phyloP scores from a whole-genome alignment of 148 eudicot species.

The Rhododendron mucronatum region DNA sequence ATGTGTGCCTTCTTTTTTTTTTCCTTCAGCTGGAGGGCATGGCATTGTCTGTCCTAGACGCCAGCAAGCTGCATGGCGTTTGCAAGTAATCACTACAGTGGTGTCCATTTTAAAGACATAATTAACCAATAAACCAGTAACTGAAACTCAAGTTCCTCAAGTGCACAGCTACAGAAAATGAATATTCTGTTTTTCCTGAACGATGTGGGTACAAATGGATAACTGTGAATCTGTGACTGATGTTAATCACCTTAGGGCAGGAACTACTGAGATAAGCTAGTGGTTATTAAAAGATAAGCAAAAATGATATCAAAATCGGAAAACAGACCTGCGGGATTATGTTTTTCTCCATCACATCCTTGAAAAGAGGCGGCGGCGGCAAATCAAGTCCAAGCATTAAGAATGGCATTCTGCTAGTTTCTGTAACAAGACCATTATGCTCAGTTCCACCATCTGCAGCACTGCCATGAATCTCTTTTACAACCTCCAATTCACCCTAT shows the following conservation, averaged over 20 bases:
- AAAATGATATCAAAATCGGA: background rate
- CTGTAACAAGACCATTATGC: slow-evolving; percentile 30
- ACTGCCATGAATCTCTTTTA: slow-evolving; percentile 56
- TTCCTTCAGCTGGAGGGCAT: background rate
- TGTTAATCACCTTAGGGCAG: background rate
- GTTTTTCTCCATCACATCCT: slow-evolving; percentile 93
- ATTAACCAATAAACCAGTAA: background rate
- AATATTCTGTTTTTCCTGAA: background rate
- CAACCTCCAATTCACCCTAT: slow-evolving; percentile 93
- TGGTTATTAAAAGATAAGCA: background rate
- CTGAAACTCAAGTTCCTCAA: background rate
- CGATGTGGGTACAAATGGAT: background rate
- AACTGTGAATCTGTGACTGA: background rate
- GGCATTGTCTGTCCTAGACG: background rate
- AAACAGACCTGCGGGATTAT: slow-evolving; percentile 85
- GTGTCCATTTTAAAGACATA: background rate
- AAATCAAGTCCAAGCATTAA: slow-evolving; percentile 95
- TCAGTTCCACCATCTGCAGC: slow-evolving; percentile 42
- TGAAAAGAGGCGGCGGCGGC: slow-evolving; percentile 93
- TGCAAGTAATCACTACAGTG: background rate
- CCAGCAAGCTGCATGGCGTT: background rate
- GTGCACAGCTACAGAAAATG: background rate
- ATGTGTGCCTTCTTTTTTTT: background rate
- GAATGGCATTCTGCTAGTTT: slow-evolving; percentile 85
- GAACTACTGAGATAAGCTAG: background rate